Conservation (phyloP, 305 asterid species). For the Rubia peregrina region DNA sequence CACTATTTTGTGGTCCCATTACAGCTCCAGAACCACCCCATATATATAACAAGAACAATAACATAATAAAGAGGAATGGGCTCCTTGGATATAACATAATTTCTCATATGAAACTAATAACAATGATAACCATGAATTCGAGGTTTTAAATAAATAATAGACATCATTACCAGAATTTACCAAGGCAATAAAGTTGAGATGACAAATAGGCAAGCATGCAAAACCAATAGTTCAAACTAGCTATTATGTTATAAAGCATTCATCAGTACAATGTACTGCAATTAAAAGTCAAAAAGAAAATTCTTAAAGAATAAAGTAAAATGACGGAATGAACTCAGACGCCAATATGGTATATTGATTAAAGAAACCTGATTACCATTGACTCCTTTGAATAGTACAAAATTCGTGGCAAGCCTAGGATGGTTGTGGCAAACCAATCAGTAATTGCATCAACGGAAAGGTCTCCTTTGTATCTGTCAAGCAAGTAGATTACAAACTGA, state of each 20-base stretch:
- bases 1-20: background rate
- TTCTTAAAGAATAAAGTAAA: background rate
- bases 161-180: background rate
- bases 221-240: background rate
- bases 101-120: background rate
- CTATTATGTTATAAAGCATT: no score
- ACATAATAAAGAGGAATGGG: background rate
- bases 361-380: slow-evolving; percentile 47
- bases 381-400: slow-evolving; percentile 80
- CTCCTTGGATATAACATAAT: background rate
- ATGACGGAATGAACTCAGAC: background rate
- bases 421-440: slow-evolving; percentile 79
- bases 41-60: background rate
- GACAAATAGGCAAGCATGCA: background rate
- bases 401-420: slow-evolving; percentile 80
- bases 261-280: no score
- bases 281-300: background rate
- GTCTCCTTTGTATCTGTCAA: slow-evolving; percentile 65
- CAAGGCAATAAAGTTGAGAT: background rate
- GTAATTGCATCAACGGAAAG: slow-evolving; percentile 82
- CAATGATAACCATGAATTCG: no score
- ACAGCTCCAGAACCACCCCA: background rate
- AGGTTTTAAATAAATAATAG: background rate
- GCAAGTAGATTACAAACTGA: slow-evolving; percentile 10
- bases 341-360: background rate